phyloP scores from a whole-genome alignment of 2,329 filamentous ascomycete genomes.

The Rhinocladiella mackenziei region DNA sequence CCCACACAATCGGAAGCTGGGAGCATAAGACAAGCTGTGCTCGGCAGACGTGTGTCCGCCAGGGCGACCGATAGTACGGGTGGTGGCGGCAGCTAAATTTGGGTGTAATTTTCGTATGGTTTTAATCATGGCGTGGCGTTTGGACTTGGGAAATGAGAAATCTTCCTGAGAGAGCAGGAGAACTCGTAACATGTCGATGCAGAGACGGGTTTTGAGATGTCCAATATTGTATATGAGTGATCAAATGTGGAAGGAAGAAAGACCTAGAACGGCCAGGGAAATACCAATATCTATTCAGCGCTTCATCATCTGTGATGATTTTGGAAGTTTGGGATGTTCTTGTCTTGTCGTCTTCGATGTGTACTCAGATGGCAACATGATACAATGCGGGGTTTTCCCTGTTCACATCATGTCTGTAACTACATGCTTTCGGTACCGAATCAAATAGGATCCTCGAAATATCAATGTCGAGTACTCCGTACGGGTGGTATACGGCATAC shows the following conservation, averaged over 20 bases:
- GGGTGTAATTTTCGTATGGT: conserved; percentile 2
- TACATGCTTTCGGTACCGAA: too few relatives aligned
- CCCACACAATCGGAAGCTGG: conserved; percentile 21
- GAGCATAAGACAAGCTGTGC: conserved; percentile 25
- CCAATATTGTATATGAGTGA: background rate
- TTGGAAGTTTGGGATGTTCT: background rate
- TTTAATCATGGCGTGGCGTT: conserved; percentile 18
- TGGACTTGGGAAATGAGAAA: background rate
- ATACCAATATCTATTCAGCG: background rate
- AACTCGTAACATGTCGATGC: background rate
- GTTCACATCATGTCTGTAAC: too few relatives aligned
- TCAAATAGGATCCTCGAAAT: too few relatives aligned
- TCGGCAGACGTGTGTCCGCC: conserved; percentile 26
- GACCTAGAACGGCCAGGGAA: background rate
- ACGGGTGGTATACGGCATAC: too few relatives aligned
- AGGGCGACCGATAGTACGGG: conserved; percentile 6
- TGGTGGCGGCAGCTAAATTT: conserved; percentile 5
- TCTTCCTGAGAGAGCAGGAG: background rate
- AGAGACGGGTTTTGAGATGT: conserved; percentile 1
- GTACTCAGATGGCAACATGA: background rate
- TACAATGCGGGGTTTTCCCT: too few relatives aligned
- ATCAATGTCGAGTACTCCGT: too few relatives aligned
- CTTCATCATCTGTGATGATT: background rate
- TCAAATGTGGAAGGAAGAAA: background rate
- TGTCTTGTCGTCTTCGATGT: background rate